A percentile compares a stretch with the other conserved stretches of the same genome.
phyloP scores from a whole-genome alignment of 1,284 basidiomycete species.

The Ganoderma sinense region DNA sequence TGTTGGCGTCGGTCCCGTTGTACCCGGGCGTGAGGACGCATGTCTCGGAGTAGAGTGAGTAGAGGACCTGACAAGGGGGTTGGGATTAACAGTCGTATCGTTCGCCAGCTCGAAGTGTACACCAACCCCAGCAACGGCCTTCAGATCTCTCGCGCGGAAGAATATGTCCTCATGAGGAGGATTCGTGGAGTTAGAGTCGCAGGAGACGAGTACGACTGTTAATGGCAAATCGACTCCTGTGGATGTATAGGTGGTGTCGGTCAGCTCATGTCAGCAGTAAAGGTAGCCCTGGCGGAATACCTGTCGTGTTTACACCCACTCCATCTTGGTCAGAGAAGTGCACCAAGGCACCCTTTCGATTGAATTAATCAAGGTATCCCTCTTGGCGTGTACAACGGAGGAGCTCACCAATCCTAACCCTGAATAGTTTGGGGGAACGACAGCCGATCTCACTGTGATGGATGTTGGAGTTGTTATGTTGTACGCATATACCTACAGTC shows the following conservation, averaged over 20 bases:
- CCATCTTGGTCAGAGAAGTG: background rate
- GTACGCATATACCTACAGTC: background rate
- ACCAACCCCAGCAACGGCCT: background rate
- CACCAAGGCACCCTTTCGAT: background rate
- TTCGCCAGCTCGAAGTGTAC: background rate
- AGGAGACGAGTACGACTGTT: background rate
- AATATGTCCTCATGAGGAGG: background rate
- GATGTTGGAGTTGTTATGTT: background rate
- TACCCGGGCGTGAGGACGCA: background rate
- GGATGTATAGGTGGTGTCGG: background rate
- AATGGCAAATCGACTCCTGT: background rate
- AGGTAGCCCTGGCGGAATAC: background rate
- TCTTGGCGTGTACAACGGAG: background rate
- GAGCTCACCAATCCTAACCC: background rate
- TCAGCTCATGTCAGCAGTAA: background rate
- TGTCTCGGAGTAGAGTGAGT: background rate
- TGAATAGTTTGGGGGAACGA: background rate
- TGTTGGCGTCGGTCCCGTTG: background rate
- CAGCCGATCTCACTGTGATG: background rate
- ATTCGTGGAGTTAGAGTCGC: background rate
- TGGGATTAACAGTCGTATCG: background rate
- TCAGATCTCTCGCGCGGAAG: background rate
- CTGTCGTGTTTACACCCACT: background rate
- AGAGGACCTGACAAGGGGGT: background rate
- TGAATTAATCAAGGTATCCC: background rate